These are phyloP conservation scores for Fusarium armeniacum DNA, from an alignment of 2,329 filamentous ascomycete species.

Conservation along the genomic window DNA sequence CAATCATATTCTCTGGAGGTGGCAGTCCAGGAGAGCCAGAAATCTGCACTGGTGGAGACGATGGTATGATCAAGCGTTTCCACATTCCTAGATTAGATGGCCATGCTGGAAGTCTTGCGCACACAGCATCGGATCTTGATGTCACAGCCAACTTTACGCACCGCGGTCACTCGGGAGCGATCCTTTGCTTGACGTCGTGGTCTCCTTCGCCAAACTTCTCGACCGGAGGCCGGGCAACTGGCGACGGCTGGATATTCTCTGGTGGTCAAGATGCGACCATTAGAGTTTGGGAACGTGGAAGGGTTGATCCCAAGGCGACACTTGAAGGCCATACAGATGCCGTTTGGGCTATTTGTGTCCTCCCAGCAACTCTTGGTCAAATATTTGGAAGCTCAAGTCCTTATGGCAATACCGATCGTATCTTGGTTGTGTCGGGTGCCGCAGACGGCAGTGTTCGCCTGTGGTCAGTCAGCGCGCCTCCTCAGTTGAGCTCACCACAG, in stretches of 20 bases:
- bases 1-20: conserved; percentile 96
- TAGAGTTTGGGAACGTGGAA: conserved; percentile 93
- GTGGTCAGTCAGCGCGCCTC: conserved; percentile 94
- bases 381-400: conserved; percentile 83
- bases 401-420: conserved; percentile 85
- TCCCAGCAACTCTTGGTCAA: conserved; percentile 84
- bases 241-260: conserved; percentile 98
- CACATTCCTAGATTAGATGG: conserved; percentile 87
- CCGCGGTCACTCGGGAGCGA: conserved; percentile 90
- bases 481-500: conserved; percentile 85
- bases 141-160: conserved; percentile 96
- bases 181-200: conserved; percentile 89
- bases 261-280: conserved; percentile 95
- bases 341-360: conserved; percentile 93
- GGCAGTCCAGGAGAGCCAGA: conserved; percentile 96
- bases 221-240: conserved; percentile 86
- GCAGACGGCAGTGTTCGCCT: conserved; percentile 93
- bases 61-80: conserved; percentile 96
- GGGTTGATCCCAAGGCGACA: conserved; percentile 95
- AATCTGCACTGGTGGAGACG: conserved; percentile 95
- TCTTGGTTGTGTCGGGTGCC: conserved; percentile 90
- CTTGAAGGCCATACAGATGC: conserved; percentile 95
- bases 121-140: conserved; percentile 82
- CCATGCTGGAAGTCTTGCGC: conserved; percentile 60
- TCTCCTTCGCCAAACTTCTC: conserved; percentile 90